phyloP scores from a whole-genome alignment of 2,329 filamentous ascomycete genomes.

The Botrytis porri region DNA sequence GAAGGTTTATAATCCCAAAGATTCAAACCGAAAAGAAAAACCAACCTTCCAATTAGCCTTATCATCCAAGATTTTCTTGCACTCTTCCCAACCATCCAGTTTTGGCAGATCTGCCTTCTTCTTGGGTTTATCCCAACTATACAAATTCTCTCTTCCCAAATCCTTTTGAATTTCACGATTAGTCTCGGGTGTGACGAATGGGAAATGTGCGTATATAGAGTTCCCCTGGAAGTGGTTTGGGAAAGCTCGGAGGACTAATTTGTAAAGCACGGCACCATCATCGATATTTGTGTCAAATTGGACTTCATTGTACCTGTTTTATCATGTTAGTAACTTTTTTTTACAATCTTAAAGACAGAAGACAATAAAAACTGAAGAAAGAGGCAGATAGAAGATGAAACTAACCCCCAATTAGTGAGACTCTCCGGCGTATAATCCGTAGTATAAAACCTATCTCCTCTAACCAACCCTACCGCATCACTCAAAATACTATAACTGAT shows the following conservation, averaged over 20 bases:
- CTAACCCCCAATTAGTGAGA: constrained; percentile 77
- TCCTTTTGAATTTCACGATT: constrained; percentile 67
- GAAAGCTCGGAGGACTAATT: constrained; percentile 74
- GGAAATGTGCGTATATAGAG: constrained; percentile 69
- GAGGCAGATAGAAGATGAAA: constrained; percentile 39
- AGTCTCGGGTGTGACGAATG: constrained; percentile 62
- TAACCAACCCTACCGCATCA: constrained; percentile 57
- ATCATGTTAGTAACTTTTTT: background rate
- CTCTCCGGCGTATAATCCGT: constrained; percentile 53
- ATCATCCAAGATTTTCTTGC: constrained; percentile 27
- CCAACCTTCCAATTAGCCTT: constrained; percentile 16
- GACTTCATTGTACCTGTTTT: constrained; percentile 11
- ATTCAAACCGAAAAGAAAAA: background rate
- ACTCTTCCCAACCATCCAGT: background rate
- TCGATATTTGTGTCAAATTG: constrained; percentile 50
- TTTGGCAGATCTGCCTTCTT: constrained; percentile 8
- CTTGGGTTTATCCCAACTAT: constrained; percentile 32
- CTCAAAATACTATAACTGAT: constrained; percentile 55
- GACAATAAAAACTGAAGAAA: background rate
- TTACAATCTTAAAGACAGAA: background rate
- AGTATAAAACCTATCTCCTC: constrained; percentile 58
- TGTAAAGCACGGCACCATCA: constrained; percentile 79
- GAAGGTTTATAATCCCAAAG: background rate
- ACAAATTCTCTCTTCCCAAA: constrained; percentile 43
- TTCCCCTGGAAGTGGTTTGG: constrained; percentile 72